Conservation (phyloP, 2,329 filamentous ascomycete genomes). For the Beauveria australis region DNA sequence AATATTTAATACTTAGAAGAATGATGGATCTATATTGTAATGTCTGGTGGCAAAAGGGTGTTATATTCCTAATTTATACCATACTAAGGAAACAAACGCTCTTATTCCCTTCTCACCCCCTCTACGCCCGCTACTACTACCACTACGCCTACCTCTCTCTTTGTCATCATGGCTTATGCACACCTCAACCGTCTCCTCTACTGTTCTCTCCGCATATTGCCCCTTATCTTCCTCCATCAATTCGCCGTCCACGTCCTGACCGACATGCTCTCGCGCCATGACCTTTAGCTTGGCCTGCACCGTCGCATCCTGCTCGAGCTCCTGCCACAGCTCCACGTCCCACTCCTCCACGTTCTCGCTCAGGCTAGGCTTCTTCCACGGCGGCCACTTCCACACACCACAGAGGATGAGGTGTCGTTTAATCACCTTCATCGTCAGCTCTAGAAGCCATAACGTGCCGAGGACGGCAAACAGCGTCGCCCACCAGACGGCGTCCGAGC, state of each 20-base stretch:
- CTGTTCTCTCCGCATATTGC: constrained; percentile 3
- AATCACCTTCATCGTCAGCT: constrained; percentile 49
- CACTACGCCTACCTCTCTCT: neutral
- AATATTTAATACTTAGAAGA: neutral
- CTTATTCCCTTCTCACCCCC: neutral
- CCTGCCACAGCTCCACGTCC: constrained; percentile 49
- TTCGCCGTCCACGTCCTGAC: constrained; percentile 17
- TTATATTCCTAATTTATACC: constrained; percentile 7
- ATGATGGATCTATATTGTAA: neutral
- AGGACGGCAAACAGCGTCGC: constrained; percentile 57
- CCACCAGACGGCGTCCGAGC: constrained; percentile 68
- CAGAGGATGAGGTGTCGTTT: constrained; percentile 38
- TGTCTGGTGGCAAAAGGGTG: constrained; percentile 1
- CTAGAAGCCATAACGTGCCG: constrained; percentile 51
- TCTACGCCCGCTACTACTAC: neutral
- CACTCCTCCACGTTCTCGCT: constrained; percentile 38
- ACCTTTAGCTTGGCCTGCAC: constrained; percentile 34
- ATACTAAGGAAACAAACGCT: constrained; percentile 4
- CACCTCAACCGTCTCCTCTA: constrained; percentile 4
- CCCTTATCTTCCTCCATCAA: constrained; percentile 16
- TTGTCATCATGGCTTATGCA: neutral
- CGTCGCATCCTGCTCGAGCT: constrained; percentile 44
- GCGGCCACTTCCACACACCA: constrained; percentile 40
- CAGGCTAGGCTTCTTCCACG: constrained; percentile 29
- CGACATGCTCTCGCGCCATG: constrained; percentile 30